Evolutionary conservation across 805 yeast genomes (phyloP).

Genomic region (Candida pseudofarinosa): DNA sequence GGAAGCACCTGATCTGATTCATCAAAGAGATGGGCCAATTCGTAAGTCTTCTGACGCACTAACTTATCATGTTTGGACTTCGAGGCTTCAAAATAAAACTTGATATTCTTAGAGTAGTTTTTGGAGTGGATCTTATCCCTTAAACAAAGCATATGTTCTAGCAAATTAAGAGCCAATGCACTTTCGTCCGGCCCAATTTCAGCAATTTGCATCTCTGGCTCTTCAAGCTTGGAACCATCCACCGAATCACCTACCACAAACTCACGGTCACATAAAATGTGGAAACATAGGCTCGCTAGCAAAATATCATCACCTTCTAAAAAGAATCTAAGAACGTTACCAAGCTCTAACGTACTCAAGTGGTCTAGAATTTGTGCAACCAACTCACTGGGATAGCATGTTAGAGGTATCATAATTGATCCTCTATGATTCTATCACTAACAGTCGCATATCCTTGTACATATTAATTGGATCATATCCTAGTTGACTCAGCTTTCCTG

Average conservation of each 20-base stretch:
- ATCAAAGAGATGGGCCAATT: background rate
- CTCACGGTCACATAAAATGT: background rate
- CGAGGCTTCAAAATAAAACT: background rate
- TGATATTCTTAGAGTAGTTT: background rate
- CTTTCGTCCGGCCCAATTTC: background rate
- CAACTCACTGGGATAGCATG: background rate
- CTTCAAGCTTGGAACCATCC: background rate
- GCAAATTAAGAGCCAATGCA: background rate
- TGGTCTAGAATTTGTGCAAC: background rate
- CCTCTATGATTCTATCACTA: too few relatives aligned
- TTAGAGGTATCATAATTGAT: background rate
- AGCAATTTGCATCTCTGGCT: background rate
- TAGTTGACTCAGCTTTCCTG: too few relatives aligned
- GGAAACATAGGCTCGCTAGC: background rate
- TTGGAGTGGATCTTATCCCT: background rate
- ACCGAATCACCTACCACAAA: background rate
- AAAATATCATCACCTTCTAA: background rate
- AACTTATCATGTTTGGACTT: background rate
- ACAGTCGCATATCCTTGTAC: too few relatives aligned
- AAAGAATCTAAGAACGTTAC: background rate
- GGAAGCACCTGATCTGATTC: background rate
- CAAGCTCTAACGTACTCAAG: background rate
- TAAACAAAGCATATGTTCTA: background rate
- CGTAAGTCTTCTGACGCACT: background rate
- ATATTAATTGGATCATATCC: too few relatives aligned